Evolutionary conservation across 2,329 filamentous ascomycete species (phyloP).

Genomic region (Thelonectria discophora): DNA sequence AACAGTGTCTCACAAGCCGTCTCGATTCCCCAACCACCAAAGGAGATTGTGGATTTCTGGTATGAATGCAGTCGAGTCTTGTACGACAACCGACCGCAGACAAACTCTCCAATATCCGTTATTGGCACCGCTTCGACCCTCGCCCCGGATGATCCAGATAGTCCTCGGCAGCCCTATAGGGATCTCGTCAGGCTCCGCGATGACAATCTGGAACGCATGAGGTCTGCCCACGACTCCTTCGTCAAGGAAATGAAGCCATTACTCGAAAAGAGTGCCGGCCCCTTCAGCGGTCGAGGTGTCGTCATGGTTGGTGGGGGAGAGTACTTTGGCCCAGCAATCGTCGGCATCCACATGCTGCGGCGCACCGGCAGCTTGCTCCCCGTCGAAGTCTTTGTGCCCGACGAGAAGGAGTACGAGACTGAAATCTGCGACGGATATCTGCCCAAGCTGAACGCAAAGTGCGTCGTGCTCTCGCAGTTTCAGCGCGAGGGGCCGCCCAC

Average conservation of each 20-base stretch:
- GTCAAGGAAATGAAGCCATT: conserved; percentile 7
- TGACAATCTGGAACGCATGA: conserved; percentile 12
- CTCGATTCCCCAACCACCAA: neutral
- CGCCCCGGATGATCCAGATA: conserved; percentile 6
- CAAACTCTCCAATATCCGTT: neutral
- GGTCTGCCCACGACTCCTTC: conserved; percentile 7
- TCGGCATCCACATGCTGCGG: conserved; percentile 25
- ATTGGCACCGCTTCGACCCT: conserved; percentile 1
- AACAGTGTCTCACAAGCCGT: neutral
- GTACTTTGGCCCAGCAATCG: conserved; percentile 25
- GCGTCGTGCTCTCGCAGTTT: conserved; percentile 18
- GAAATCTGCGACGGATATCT: conserved; percentile 19
- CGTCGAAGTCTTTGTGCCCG: conserved; percentile 22
- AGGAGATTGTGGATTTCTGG: conserved; percentile 9
- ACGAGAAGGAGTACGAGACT: conserved; percentile 16
- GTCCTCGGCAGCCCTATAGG: conserved; percentile 3
- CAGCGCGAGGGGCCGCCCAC: neutral
- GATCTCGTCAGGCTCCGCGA: conserved; percentile 11
- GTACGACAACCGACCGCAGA: conserved; percentile 8
- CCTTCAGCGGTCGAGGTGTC: conserved; percentile 17
- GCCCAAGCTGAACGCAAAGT: conserved; percentile 21
- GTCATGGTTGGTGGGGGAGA: conserved; percentile 27
- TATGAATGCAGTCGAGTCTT: conserved; percentile 16
- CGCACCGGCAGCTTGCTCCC: conserved; percentile 19
- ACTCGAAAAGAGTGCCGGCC: neutral